Percentiles rank a stretch among this genome's conserved stretches.
Conservation (phyloP, 192 early-diverging fungal species). For the Coemansia sp. region DNA sequence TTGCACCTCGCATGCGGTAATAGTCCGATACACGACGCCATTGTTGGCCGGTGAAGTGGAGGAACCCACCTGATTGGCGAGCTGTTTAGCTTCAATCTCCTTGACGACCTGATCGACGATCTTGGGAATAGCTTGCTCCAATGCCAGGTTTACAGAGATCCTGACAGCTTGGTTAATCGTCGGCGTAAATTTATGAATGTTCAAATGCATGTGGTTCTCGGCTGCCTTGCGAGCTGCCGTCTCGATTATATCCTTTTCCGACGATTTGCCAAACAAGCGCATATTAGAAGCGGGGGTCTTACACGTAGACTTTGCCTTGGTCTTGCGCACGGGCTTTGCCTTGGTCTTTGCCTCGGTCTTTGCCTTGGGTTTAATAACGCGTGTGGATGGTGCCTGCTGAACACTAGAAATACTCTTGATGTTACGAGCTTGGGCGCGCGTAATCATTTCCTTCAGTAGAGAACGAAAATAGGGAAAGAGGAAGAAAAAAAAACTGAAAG, state of each 20-base stretch:
- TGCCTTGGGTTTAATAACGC: background rate
- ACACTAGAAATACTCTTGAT: background rate
- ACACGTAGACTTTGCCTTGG: background rate
- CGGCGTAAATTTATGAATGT: conserved; percentile 7
- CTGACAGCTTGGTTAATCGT: conserved; percentile 12
- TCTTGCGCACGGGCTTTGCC: background rate
- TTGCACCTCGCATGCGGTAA: conserved; percentile 27
- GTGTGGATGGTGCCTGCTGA: background rate
- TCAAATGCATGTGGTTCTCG: conserved; percentile 7
- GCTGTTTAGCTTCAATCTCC: background rate
- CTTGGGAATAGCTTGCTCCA: conserved; percentile 7
- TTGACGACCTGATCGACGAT: conserved; percentile 3
- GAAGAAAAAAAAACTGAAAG: background rate
- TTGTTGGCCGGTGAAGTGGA: background rate
- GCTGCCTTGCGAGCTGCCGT: conserved; percentile 5
- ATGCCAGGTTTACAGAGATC: background rate
- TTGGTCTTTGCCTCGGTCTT: background rate
- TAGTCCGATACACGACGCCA: conserved; percentile 7
- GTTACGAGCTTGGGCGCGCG: background rate
- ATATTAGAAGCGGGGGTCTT: background rate
- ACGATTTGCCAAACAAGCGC: background rate
- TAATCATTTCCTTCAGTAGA: background rate
- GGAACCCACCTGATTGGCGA: background rate
- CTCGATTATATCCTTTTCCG: background rate
- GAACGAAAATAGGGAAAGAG: background rate